Evolutionary conservation across 352 stramenopile genomes (phyloP), one percentile per base, ranked within the genome.

Genomic region (Phytophthora sp.): DNA sequence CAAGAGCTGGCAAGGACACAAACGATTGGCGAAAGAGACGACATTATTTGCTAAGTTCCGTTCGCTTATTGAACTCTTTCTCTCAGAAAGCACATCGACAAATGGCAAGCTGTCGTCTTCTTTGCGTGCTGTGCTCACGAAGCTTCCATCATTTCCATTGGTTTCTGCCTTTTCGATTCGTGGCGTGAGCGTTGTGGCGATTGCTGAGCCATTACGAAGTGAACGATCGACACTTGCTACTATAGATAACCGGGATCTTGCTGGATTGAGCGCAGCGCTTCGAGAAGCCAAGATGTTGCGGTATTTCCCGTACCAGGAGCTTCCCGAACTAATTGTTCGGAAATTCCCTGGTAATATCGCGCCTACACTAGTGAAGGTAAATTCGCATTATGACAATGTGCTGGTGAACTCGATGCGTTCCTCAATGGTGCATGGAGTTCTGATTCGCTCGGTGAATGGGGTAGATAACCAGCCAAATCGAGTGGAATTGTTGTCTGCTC

Each of bases 1-100:
- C 0, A 90, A 90, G 55, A 86, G 62, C 23, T 93, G 82, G 82
- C 79, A 80, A 31, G 85, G 85, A 6, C 80, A 86, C 47, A 91
- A 91, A 39, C 72, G 85, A 7, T 52, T 93, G 24, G 68, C 63
- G 2, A 86, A 89, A 60, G 76, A 91, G 41, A 70, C 83, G 1
- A 49, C 71, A 0, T 46, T 77, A 2, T 60, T 91, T 9, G 76
- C 81, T 13, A 72, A 70, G 1, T 91, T 93, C 24, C 85, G 81
- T 1, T 72, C 76, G 2, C 63, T 79, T 12, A 72, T 90, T 23
- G 81, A 91, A 38, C 61, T 88, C 15, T 77, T 88, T 16, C 50
- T 82, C 3, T 65, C 69, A 2, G 60, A 79, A 31, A 80, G 71
- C 41, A 66, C 57, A 2, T 57, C 81, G 11, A 66, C 71, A 21